Percentiles rank a stretch among this genome's conserved stretches.
phyloP scores from a whole-genome alignment of 225 moss, liverwort and hornwort species.

The Physcomitrium patens region DNA sequence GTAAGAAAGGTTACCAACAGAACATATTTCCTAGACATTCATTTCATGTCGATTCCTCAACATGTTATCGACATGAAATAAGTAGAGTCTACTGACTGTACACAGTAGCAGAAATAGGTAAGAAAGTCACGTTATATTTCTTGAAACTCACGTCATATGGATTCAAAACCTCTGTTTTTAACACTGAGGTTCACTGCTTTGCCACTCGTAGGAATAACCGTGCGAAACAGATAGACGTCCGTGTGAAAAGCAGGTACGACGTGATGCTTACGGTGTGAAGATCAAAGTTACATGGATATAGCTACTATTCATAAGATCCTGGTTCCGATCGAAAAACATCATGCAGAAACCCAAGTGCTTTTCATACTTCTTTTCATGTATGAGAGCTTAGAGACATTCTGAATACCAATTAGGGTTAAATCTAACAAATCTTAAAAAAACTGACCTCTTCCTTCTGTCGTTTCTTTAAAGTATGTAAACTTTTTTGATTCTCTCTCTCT shows the following conservation, averaged over 20 bases:
- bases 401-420: slow-evolving; percentile 18
- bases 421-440: background rate
- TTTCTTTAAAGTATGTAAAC: slow-evolving; percentile 55
- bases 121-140: background rate
- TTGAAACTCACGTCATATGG: background rate
- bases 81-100: background rate
- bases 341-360: slow-evolving; percentile 5
- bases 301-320: background rate
- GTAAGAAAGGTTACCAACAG: slow-evolving; percentile 1
- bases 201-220: background rate
- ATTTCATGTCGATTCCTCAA: slow-evolving; percentile 1
- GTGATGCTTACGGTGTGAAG: background rate
- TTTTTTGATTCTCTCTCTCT: slow-evolving; percentile 69
- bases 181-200: background rate
- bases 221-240: slow-evolving; percentile 4
- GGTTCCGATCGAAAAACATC: background rate
- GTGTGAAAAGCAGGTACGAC: background rate
- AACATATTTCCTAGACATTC: background rate
- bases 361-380: background rate
- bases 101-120: background rate
- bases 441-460: slow-evolving; percentile 66
- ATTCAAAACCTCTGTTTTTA: background rate
- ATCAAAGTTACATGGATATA: background rate
- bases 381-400: slow-evolving; percentile 13
- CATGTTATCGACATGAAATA: too few species aligned